Base-by-base conservation (phyloP, 768 basidiomycete genomes). In the Lactifluus piperatus region DNA sequence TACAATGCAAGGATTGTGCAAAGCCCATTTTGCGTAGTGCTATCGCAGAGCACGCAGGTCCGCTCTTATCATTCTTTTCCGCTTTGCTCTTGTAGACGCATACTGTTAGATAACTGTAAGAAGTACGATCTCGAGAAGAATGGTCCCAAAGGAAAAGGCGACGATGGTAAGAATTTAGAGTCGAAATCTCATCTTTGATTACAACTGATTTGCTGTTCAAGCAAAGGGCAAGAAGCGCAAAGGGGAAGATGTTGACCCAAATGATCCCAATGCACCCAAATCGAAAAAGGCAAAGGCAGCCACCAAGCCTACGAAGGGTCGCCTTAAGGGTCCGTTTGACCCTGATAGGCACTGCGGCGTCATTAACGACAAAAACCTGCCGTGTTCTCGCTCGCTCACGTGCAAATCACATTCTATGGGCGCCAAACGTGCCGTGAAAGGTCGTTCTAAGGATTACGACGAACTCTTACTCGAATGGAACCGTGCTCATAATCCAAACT, bases 321-420 rank as follows among this genome's bases (percentile, higher is more conserved):
- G 89, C 46, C 73, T 81, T 60, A 91, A 91, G 66, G 90, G 91
- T 1, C 93, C 94, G 4, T 83, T 95, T 51, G 88, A 97, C 72
- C 83, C 85, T 63, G 91, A 97, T 75, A 85, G 81, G 56, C 94
- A 97, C 64, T 98, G 95, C 66, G 94, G 95, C 51, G 95, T 98
- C 37, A 95, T 97, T 70, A 97, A 95, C 73, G 94, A 95, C 74
- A 97, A 97, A 71, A 81, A 81, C 45, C 75, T 92, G 7, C 93
- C 91, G 0, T 99, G 95, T 69, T 92, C 93, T 13, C 89, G 95
- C 27, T 93, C 93, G 7, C 80, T 99, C 37, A 97, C 95, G 0
- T 99, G 95, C 77, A 99, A 99, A 73, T 92, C 95, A 5, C 95
- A 99, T 70, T 88, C 91, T 2, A 95, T 99, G 86, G 92, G 92